Evolutionary conservation across 2,329 filamentous ascomycete species (phyloP), one percentile per base, ranked within the genome.

Genomic region (Colletotrichum theobromicola): DNA sequence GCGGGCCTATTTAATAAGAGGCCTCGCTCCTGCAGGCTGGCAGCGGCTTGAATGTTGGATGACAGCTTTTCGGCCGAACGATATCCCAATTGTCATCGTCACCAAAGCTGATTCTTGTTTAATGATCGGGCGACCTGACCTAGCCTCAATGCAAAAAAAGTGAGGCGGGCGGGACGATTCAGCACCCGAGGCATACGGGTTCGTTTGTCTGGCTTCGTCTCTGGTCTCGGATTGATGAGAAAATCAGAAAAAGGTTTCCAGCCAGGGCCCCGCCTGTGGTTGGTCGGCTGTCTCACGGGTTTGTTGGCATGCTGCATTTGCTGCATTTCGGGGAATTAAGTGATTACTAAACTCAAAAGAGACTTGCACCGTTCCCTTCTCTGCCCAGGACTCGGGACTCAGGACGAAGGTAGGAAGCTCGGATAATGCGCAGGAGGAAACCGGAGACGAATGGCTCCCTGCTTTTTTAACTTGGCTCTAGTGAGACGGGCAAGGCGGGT

Each of bases 201-300:
- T 26, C 53, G 24, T 28, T 18, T 46, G 30, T 9, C 30, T 46
- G 4, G 42, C 15, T 18, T 18, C 15, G 13, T 18, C 21, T n/a
- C 26, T 28, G 53, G 32, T 21, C 16, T 57, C 67, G 68, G 68
- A 16, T 55, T 65, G 67, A 71, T 71, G 60, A 74, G 61, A 65
- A 71, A 66, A 71, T 71, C 67, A 34, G 37, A 71, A 74, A 74
- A n/a, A n/a, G n/a, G n/a, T n/a, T n/a, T n/a, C n/a, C n/a, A n/a
- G n/a, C n/a, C n/a, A n/a, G n/a, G n/a, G n/a, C n/a, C n/a, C n/a
- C n/a, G n/a, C n/a, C n/a, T n/a, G n/a, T n/a, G n/a, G 42, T 46
- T 46, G 42, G 42, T 46, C 37, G 18, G 37, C 37, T n/a, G 37
- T n/a, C 37, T 46, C 18, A 18, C 37, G 18, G 37, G 37, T 46